Base-by-base conservation (phyloP, 2,329 filamentous ascomycete genomes). In the Aspergillus sp. region DNA sequence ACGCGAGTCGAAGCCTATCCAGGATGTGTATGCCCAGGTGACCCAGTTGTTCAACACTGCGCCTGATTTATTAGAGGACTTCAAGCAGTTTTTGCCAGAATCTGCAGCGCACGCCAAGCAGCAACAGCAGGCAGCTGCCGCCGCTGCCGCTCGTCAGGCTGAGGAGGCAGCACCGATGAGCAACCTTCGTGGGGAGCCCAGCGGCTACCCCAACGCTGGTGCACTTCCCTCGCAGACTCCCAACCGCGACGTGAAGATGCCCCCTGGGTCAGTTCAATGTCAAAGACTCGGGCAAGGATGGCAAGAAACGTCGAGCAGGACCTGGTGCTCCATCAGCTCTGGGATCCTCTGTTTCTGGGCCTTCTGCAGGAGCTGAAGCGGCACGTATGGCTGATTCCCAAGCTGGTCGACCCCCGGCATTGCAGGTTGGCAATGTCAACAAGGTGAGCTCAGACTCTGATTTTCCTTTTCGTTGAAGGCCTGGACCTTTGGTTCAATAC, bases 1-100 rank as follows among this genome's bases (percentile, higher is more conserved):
- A 67, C 82, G 93, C 45, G 93, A 98, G 66, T 95, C 93, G 42
- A 97, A 97, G 63, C 94, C 93, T 0, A 98, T 98, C 32, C 90
- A 96, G 65, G 93, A 98, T 67, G 93, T 98, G 3, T 98, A 98
- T 65, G 87, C 88, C 1, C 93, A 98, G 67, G 93, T 98, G 26
- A 98, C 94, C 0, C 86, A 86, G 29, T 75, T 98, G 1, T 98
- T 98, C 71, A 90, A 89, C 61, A 86, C 86, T 5, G 93, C 94
- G 0, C 91, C 91, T 5, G 93, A 98, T 68, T 80, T 98, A 9
- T 75, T 98, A 2, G 93, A 98, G 67, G 93, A 98, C 61, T 98
- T 98, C 65, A 98, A 98, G 66, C 93, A 98, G 61, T 98, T 98
- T 55, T 76, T 98, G 6, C 93, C 93, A 0, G 93, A 98, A 64